A percentile compares a stretch with the other conserved stretches of the same genome.
Evolutionary conservation across 345 rosid species (phyloP).

Genomic region (Populus simonii): DNA sequence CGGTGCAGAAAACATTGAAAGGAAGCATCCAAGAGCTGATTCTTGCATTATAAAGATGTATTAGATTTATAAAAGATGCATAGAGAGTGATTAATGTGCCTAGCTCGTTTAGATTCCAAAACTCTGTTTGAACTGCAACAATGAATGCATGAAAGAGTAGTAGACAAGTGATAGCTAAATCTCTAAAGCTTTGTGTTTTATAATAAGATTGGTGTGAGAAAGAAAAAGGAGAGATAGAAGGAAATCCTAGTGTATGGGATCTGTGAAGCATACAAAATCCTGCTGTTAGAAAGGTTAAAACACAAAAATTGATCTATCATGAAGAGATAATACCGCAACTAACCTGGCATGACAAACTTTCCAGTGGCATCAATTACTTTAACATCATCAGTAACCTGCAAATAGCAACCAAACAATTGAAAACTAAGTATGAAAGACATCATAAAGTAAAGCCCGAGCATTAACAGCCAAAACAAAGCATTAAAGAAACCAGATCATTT

Average conservation of each 20-base stretch:
- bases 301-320: not conserved
- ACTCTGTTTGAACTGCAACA: not conserved
- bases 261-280: not conserved
- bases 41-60: not conserved
- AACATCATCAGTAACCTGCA: conserved; percentile 86
- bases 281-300: not conserved
- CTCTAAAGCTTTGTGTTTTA: not conserved
- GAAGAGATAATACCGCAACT: not conserved
- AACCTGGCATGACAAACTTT: conserved; percentile 96
- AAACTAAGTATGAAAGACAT: not conserved
- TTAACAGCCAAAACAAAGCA: not conserved
- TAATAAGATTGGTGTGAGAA: not conserved
- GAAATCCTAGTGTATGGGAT: not conserved
- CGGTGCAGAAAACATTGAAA: not conserved
- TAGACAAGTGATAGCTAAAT: not conserved
- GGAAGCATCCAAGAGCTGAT: not conserved
- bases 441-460: not conserved
- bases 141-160: not conserved
- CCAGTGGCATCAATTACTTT: conserved; percentile 84
- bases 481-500: not conserved
- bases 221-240: not conserved
- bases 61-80: not conserved
- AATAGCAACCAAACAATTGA: conserved; percentile 15
- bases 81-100: not conserved
- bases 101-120: not conserved